phyloP scores from a whole-genome alignment of 257 asterid species.

The Gardenia jasminoides region DNA sequence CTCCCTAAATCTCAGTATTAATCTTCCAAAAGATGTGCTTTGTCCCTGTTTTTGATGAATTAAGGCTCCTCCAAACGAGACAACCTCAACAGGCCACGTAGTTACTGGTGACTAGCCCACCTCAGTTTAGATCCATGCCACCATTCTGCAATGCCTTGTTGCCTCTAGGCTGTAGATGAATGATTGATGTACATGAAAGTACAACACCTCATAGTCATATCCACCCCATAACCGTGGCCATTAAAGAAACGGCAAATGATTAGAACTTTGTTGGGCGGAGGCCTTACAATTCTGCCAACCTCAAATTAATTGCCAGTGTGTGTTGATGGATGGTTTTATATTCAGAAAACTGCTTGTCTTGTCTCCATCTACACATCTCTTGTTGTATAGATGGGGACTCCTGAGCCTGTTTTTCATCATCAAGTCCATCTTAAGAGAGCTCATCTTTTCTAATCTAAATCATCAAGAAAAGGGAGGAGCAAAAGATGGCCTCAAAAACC shows the following conservation, averaged over 20 bases:
- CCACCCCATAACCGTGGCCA: background rate
- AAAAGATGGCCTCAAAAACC: constrained; percentile 32
- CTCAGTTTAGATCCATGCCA: background rate
- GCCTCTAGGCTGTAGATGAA: background rate
- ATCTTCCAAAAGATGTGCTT: background rate
- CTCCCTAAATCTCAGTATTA: background rate
- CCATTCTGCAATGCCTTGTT: constrained; percentile 19
- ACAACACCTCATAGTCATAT: background rate
- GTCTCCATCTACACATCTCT: constrained; percentile 12
- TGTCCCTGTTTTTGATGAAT: constrained; percentile 13
- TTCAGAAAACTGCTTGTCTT: constrained; percentile 18
- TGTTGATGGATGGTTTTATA: constrained; percentile 7
- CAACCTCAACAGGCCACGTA: constrained; percentile 22
- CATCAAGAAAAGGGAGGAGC: background rate
- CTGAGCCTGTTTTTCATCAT: too few relatives aligned
- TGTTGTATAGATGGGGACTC: constrained; percentile 12
- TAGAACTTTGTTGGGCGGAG: constrained; percentile 10
- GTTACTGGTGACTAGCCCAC: background rate
- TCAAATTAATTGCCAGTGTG: constrained; percentile 17
- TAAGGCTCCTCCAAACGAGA: constrained; percentile 24
- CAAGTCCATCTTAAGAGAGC: too few relatives aligned
- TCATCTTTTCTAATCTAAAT: background rate
- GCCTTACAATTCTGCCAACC: background rate
- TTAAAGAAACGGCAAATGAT: constrained; percentile 10
- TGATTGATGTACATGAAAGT: background rate